Percentiles rank a stretch among this genome's conserved stretches.
Conservation (phyloP, 257 asterid genomes). For the Solanum habrochaites region DNA sequence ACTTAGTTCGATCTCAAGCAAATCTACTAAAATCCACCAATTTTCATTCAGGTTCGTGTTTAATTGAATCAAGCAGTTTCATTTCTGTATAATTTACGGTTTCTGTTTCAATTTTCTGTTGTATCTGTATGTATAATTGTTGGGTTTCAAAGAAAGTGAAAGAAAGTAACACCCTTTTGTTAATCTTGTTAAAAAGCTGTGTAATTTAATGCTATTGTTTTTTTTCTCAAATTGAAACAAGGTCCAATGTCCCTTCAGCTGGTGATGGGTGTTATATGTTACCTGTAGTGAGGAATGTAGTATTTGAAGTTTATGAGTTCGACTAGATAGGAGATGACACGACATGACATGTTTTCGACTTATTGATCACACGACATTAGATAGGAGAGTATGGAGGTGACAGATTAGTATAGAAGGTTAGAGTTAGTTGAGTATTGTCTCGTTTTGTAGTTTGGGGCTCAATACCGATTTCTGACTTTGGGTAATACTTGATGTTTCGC, state of each 20-base stretch:
- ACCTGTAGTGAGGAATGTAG: not conserved
- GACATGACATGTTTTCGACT: not conserved
- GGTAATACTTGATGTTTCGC: not conserved
- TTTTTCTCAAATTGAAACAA: not conserved
- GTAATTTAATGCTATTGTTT: not conserved
- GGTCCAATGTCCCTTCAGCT: not conserved
- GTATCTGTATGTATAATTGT: not conserved
- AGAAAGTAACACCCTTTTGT: not conserved
- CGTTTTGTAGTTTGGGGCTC: not conserved
- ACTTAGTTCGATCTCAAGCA: conserved; percentile 44
- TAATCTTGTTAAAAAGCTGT: not conserved
- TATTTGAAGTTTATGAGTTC: not conserved
- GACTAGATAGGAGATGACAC: not conserved
- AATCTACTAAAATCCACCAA: conserved; percentile 15
- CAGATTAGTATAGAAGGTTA: not conserved
- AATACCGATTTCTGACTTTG: not conserved
- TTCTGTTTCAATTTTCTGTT: not conserved
- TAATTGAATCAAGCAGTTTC: not conserved
- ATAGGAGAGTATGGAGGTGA: not conserved
- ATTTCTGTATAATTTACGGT: not conserved
- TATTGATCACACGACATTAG: not conserved
- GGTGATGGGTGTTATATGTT: not conserved
- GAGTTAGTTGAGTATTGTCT: not conserved
- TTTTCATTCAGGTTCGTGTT: conserved; percentile 33
- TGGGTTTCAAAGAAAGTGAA: not conserved